Base-by-base conservation (phyloP, 1,139 yeast genomes). In the Blastobotrys capitulatus region DNA sequence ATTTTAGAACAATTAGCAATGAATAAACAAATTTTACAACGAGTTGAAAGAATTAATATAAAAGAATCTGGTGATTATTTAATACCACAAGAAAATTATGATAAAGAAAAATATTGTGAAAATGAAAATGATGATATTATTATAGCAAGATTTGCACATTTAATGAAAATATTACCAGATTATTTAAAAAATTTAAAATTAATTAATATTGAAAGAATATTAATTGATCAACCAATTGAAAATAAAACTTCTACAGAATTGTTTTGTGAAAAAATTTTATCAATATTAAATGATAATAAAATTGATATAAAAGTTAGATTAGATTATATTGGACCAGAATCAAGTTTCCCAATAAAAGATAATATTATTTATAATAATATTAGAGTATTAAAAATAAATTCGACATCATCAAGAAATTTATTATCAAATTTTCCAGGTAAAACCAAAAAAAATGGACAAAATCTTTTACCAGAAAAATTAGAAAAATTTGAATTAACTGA, bases 401-500 rank as follows among this genome's bases (percentile, higher is more conserved):
- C 46, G 3, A 20, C 20, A 20, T 12, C 18, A 25, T 27, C 22
- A 12, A 20, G 41, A 25, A 40, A 43, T 26, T 9, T 43, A 19
- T 20, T 43, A 40, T 32, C 32, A 10, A 12, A n/a, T n/a, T 43
- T 43, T 26, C 46, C 46, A 1, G 34, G 22, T 6, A n/a, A n/a
- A n/a, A n/a, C n/a, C n/a, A n/a, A n/a, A n/a, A n/a, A n/a, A n/a
- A 22, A 22, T 22, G 15, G 31, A 10, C 38, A 19, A 35, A 16
- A 8, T 15, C n/a, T 12, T 13, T 22, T 43, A n/a, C 46, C 46
- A 5, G 5, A 5, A 3, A 9, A n/a, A 22, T 25, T 43, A 7
- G 46, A 43, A 13, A 35, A 27, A 40, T 43, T 43, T 25, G 46
- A 35, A 10, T 35, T 43, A 16, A 27, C 12, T 3, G 46, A 43